These are phyloP conservation scores for Vigna reflexopilosa DNA, from an alignment of 306 rosid genomes.

Conservation along the genomic window DNA sequence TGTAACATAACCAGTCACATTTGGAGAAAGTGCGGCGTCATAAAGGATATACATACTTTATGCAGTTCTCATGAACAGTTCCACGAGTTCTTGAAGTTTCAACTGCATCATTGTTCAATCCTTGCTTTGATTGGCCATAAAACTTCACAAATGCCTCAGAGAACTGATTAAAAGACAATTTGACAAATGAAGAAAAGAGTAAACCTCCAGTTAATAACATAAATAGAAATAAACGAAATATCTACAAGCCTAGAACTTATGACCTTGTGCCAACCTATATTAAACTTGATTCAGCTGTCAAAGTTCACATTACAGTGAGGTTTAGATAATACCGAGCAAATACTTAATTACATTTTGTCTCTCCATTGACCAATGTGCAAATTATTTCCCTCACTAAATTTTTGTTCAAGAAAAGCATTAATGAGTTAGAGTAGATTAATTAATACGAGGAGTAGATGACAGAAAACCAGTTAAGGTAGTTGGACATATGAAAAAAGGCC, in stretches of 20 bases:
- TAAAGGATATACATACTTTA: conserved; percentile 59
- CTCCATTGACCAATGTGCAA: background rate
- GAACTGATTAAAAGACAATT: conserved; percentile 56
- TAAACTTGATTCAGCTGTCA: background rate
- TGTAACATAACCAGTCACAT: background rate
- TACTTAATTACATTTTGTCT: background rate
- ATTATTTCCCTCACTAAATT: background rate
- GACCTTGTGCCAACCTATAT: background rate
- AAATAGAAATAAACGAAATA: conserved; percentile 25
- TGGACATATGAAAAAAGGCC: too few relatives aligned
- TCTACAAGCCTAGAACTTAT: background rate
- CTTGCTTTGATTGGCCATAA: conserved; percentile 79
- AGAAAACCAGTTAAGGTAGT: too few relatives aligned
- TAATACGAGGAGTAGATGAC: too few relatives aligned
- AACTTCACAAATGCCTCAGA: conserved; percentile 94
- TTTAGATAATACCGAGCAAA: background rate
- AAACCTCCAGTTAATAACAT: conserved; percentile 21
- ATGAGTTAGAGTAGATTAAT: too few relatives aligned
- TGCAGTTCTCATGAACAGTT: conserved; percentile 84
- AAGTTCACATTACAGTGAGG: background rate
- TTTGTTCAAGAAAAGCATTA: background rate
- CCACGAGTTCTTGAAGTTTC: conserved; percentile 80
- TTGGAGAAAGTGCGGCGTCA: conserved; percentile 23
- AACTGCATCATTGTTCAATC: conserved; percentile 62
- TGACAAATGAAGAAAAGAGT: conserved; percentile 17